These are phyloP conservation scores for Glomus cerebriforme DNA, from an alignment of 192 early-diverging fungal genomes.

Conservation along the genomic window DNA sequence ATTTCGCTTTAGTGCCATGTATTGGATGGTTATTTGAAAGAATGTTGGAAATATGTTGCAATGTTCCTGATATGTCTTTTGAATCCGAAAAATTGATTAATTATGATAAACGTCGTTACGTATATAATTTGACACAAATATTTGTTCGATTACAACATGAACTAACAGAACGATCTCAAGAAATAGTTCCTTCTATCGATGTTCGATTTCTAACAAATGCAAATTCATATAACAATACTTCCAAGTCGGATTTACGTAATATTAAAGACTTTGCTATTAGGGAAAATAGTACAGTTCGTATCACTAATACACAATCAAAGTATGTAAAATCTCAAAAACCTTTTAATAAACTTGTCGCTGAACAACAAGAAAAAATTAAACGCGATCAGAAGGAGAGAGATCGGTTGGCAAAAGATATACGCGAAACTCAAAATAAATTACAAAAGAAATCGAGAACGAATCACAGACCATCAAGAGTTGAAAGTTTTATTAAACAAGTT, in stretches of 20 bases:
- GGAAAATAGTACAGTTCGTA: constrained; percentile 32
- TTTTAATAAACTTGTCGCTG: constrained; percentile 52
- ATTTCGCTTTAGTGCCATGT: constrained; percentile 55
- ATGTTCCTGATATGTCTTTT: constrained; percentile 58
- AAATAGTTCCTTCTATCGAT: neutral
- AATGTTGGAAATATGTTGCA: constrained; percentile 69
- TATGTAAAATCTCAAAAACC: constrained; percentile 2
- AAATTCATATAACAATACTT: neutral
- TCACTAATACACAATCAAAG: neutral
- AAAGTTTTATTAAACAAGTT: constrained; percentile 40
- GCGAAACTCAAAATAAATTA: constrained; percentile 50
- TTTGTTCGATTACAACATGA: constrained; percentile 38
- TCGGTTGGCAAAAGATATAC: constrained; percentile 62
- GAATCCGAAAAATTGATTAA: constrained; percentile 61
- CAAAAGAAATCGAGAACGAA: constrained; percentile 39
- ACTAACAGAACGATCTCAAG: constrained; percentile 19
- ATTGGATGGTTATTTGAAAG: constrained; percentile 77
- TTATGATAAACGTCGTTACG: constrained; percentile 68
- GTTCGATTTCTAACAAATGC: neutral
- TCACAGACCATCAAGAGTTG: constrained; percentile 5
- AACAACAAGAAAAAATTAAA: constrained; percentile 65
- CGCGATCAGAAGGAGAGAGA: constrained; percentile 70
- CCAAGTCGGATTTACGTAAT: neutral
- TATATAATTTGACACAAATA: constrained; percentile 56
- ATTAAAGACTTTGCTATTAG: constrained; percentile 43